phyloP scores from a whole-genome alignment of 2,329 filamentous ascomycete genomes.

The Claviceps capensis region DNA sequence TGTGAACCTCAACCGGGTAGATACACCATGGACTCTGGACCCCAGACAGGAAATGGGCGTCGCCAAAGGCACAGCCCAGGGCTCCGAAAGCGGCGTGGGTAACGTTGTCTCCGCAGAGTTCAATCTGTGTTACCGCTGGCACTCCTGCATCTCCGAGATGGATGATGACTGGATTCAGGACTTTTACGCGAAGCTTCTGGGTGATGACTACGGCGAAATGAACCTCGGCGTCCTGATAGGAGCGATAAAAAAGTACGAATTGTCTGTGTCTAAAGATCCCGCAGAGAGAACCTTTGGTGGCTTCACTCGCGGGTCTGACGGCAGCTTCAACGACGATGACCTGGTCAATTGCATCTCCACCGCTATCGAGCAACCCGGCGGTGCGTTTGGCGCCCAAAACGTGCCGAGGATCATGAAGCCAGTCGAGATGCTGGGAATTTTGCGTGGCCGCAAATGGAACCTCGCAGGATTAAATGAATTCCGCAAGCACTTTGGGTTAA shows the following conservation, averaged over 20 bases:
- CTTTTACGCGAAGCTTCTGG: slow-evolving; percentile 49
- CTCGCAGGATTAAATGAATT: slow-evolving; percentile 73
- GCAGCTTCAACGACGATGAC: slow-evolving; percentile 61
- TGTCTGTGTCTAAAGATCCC: slow-evolving; percentile 50
- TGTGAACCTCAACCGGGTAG: slow-evolving; percentile 41
- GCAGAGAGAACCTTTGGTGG: slow-evolving; percentile 53
- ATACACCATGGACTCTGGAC: slow-evolving; percentile 71
- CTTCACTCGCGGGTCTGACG: slow-evolving; percentile 50
- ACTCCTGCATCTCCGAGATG: slow-evolving; percentile 56
- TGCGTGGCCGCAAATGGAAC: slow-evolving; percentile 66
- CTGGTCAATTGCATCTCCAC: slow-evolving; percentile 55
- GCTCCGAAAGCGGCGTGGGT: slow-evolving; percentile 57
- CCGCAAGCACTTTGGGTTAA: slow-evolving; percentile 66
- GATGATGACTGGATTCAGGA: slow-evolving; percentile 73
- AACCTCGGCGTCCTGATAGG: slow-evolving; percentile 45
- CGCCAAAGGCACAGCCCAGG: slow-evolving; percentile 35
- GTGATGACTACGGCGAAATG: slow-evolving; percentile 39
- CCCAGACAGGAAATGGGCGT: slow-evolving; percentile 56
- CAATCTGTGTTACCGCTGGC: slow-evolving; percentile 80
- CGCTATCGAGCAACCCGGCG: slow-evolving; percentile 64
- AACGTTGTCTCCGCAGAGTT: slow-evolving; percentile 82
- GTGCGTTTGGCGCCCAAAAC: slow-evolving; percentile 59
- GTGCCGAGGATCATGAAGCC: slow-evolving; percentile 61
- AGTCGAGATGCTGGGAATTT: slow-evolving; percentile 68
- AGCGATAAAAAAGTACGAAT: slow-evolving; percentile 50